Evolutionary conservation across 106 monocot species (phyloP).

Genomic region (Platanthera guangdongensis): DNA sequence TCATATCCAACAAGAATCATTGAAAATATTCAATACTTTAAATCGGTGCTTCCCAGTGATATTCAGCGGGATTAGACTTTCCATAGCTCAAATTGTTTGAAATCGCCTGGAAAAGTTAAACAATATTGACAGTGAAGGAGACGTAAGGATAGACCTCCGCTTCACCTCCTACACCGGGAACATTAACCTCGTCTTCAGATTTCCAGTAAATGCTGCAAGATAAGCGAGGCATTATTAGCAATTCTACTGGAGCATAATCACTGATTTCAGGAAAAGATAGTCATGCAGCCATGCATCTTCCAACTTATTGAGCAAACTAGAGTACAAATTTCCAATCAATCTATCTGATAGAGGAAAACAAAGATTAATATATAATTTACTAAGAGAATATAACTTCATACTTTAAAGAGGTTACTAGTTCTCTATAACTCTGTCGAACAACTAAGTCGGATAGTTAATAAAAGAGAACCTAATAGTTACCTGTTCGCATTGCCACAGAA

Average conservation of each 20-base stretch:
- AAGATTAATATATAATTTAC: no score
- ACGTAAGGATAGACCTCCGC: slow-evolving; percentile 80
- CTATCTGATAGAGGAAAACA: no score
- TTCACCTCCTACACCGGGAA: slow-evolving; percentile 71
- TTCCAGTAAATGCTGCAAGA: slow-evolving; percentile 71
- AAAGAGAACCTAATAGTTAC: slow-evolving; percentile 23
- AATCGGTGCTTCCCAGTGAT: not conserved
- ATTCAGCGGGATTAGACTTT: not conserved
- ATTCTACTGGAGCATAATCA: not conserved
- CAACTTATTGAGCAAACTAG: no score
- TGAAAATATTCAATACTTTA: not conserved
- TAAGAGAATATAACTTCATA: not conserved
- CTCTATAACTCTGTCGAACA: not conserved
- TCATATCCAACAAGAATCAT: not conserved
- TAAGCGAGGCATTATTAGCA: not conserved
- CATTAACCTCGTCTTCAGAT: slow-evolving; percentile 59
- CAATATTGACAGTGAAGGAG: slow-evolving; percentile 81
- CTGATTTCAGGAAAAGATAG: no score
- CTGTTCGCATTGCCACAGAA: slow-evolving; percentile 47
- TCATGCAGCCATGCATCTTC: no score
- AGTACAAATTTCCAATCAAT: not conserved
- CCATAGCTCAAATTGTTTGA: not conserved
- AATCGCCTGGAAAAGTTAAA: not conserved
- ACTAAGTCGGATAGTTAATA: not conserved
- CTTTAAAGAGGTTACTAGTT: not conserved